These are phyloP conservation scores for Chionographis japonica DNA, from an alignment of 106 monocot species.

Conservation along the genomic window DNA sequence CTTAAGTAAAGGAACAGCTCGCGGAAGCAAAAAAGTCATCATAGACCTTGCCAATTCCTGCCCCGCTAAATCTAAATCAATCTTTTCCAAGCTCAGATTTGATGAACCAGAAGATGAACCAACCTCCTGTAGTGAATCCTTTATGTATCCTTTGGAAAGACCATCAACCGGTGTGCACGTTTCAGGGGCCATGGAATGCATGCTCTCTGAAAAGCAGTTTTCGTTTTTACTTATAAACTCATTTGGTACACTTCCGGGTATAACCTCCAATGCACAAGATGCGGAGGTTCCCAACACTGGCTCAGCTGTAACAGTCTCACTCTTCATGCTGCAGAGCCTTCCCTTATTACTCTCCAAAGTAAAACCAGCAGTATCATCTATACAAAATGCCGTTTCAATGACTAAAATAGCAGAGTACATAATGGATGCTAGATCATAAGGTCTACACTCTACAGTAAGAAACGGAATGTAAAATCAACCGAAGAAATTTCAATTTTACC, in stretches of 20 bases:
- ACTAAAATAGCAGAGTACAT: not conserved
- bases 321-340: constrained; percentile 9
- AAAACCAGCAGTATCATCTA: constrained; percentile 24
- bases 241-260: constrained; percentile 4
- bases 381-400: not conserved
- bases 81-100: constrained; percentile 38
- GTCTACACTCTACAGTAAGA: not conserved
- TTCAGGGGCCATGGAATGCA: not conserved
- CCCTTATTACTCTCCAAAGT: constrained; percentile 8
- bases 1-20: constrained; percentile 78
- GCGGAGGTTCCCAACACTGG: not conserved
- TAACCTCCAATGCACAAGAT: constrained; percentile 6
- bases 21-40: constrained; percentile 90
- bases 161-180: constrained; percentile 10
- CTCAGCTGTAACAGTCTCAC: constrained; percentile 14
- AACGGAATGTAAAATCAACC: constrained; percentile 4
- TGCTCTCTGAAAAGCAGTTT: constrained; percentile 3
- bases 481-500: constrained; percentile 23
- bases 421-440: not conserved
- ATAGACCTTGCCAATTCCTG: constrained; percentile 75
- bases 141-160: constrained; percentile 9
- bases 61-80: constrained; percentile 37
- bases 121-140: constrained; percentile 45
- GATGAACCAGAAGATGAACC: constrained; percentile 53
- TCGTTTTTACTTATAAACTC: constrained; percentile 4